These are phyloP conservation scores for Phoma sp. DNA, from an alignment of 2,329 filamentous ascomycete species.

Conservation along the genomic window DNA sequence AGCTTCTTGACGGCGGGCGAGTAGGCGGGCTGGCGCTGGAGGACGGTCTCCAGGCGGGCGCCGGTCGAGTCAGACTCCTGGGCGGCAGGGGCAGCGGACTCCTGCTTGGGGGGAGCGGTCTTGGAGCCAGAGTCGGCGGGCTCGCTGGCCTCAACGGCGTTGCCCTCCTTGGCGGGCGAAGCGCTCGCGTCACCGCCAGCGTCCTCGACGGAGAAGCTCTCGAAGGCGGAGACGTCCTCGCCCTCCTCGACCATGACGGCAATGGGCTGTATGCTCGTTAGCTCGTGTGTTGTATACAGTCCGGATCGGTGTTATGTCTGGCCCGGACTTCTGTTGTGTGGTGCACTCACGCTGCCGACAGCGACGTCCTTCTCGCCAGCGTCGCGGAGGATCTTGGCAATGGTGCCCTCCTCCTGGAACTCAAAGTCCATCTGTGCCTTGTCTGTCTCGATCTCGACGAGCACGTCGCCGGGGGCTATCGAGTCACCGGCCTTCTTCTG, in stretches of 20 bases:
- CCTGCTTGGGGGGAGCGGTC: constrained; percentile 60
- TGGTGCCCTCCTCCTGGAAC: constrained; percentile 95
- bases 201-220: constrained; percentile 85
- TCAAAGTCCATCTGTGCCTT: constrained; percentile 99
- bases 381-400: constrained; percentile 93
- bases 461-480: constrained; percentile 88
- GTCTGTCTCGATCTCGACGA: constrained; percentile 98
- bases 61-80: constrained; percentile 75
- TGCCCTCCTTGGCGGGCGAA: constrained; percentile 67
- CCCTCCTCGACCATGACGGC: constrained; percentile 94
- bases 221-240: constrained; percentile 84
- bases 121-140: constrained; percentile 62
- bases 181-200: constrained; percentile 82
- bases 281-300: constrained; percentile 13
- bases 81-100: constrained; percentile 57
- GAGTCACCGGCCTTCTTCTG: constrained; percentile 94
- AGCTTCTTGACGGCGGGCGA: constrained; percentile 77
- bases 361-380: constrained; percentile 91
- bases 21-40: constrained; percentile 81
- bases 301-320: no score
- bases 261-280: constrained; percentile 72
- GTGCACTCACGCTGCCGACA: constrained; percentile 81
- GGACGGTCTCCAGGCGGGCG: constrained; percentile 79
- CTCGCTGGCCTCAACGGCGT: constrained; percentile 66
- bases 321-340: no score